Conservation (phyloP, 495 filamentous ascomycete genomes). For the Viridothelium virens region DNA sequence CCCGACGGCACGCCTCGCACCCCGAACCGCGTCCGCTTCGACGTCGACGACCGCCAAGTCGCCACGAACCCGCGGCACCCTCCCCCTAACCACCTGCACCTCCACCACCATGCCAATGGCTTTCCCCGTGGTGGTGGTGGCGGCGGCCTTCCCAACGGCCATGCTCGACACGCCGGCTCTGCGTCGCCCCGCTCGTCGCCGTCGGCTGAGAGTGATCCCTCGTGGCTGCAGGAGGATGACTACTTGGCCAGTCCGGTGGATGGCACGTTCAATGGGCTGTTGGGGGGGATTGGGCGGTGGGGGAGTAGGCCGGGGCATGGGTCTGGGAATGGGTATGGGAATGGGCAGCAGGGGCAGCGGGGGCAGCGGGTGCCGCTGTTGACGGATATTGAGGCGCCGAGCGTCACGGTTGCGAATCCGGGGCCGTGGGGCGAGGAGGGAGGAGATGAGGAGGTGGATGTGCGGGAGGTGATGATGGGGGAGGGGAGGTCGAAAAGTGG, state of each 20-base stretch:
- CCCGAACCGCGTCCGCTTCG: slow-evolving; percentile 79
- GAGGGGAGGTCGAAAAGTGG: slow-evolving; percentile 57
- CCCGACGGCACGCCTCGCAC: slow-evolving; percentile 59
- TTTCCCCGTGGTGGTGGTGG: not conserved
- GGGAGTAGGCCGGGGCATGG: not conserved
- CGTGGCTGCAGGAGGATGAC: slow-evolving; percentile 54
- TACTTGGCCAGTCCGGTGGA: slow-evolving; percentile 34
- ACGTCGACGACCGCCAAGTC: slow-evolving; percentile 47
- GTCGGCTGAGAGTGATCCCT: not conserved
- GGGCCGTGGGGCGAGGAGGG: not conserved
- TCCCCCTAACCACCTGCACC: not conserved
- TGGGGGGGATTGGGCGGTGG: too few relatives aligned
- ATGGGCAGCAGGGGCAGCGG: slow-evolving; percentile 26
- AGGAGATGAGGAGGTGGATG: slow-evolving; percentile 40
- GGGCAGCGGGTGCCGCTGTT: slow-evolving; percentile 64
- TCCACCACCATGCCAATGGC: not conserved
- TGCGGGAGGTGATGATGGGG: slow-evolving; percentile 54
- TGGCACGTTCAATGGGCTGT: slow-evolving; percentile 17
- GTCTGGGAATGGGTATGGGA: slow-evolving; percentile 25
- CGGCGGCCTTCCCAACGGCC: not conserved
- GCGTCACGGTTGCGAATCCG: slow-evolving; percentile 61
- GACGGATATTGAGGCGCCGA: slow-evolving; percentile 80
- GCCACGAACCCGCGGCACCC: not conserved
- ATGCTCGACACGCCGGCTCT: not conserved
- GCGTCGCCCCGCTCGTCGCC: too few relatives aligned